phyloP scores from a whole-genome alignment of 495 filamentous ascomycete genomes.

The Bathelium albidoporum region DNA sequence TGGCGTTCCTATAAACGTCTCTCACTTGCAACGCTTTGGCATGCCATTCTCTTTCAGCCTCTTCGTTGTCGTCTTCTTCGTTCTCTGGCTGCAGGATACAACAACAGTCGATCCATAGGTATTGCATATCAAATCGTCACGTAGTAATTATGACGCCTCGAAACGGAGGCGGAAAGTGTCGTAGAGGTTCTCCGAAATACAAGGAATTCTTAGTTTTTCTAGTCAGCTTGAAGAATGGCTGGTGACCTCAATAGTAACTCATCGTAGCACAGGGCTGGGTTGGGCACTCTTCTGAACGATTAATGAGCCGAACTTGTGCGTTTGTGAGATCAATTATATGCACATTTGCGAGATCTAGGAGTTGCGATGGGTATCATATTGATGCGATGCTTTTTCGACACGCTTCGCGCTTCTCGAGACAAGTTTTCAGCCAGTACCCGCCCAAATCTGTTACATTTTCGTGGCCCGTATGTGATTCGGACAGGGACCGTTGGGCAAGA shows the following conservation, averaged over 20 bases:
- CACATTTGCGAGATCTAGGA: not conserved
- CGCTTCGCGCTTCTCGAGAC: not conserved
- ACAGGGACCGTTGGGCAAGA: not conserved
- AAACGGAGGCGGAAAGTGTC: not conserved
- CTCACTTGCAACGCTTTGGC: not conserved
- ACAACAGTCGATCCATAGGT: constrained; percentile 8
- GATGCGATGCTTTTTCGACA: not conserved
- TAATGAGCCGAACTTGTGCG: not conserved
- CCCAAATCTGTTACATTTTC: not conserved
- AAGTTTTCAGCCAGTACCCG: not conserved
- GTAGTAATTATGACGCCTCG: constrained; percentile 2
- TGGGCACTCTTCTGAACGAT: not conserved
- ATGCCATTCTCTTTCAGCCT: constrained; percentile 5
- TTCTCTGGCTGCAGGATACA: constrained; percentile 5
- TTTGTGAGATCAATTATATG: too few relatives aligned
- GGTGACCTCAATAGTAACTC: constrained; percentile 6
- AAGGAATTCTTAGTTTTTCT: not conserved
- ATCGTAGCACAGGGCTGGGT: not conserved
- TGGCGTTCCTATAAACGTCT: not conserved
- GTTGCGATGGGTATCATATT: not conserved
- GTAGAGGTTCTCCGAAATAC: not conserved
- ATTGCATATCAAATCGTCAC: not conserved
- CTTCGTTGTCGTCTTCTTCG: not conserved
- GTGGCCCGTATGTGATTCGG: not conserved
- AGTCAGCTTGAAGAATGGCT: not conserved